Conservation (phyloP, 2,329 filamentous ascomycete genomes). For the Fusarium buharicum region DNA sequence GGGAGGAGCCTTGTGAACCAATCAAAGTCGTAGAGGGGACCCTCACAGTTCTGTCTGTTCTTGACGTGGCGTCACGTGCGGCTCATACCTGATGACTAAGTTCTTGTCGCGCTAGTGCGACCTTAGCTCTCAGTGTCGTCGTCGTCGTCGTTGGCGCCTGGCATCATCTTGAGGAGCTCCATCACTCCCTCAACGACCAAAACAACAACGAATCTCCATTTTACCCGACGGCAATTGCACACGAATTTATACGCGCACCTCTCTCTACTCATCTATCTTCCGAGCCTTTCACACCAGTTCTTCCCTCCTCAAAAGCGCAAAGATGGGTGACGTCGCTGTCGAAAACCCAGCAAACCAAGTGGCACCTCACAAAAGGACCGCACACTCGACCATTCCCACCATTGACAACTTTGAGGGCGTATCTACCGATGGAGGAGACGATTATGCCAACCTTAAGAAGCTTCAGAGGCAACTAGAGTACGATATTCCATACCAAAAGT, state of each 20-base stretch:
- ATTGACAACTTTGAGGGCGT: slow-evolving; percentile 90
- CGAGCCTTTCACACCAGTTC: neutral
- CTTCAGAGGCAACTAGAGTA: slow-evolving; percentile 96
- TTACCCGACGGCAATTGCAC: slow-evolving; percentile 21
- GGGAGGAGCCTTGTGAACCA: slow-evolving; percentile 19
- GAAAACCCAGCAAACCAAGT: slow-evolving; percentile 81
- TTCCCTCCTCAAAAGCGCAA: slow-evolving; percentile 43
- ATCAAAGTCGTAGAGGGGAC: slow-evolving; percentile 19
- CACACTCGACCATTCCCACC: slow-evolving; percentile 83
- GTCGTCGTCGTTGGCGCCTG: slow-evolving; percentile 48
- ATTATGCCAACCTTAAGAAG: slow-evolving; percentile 96
- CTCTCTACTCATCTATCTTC: neutral
- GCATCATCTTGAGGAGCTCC: slow-evolving; percentile 43
- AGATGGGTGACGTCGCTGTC: slow-evolving; percentile 88
- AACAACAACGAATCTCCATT: slow-evolving; percentile 26
- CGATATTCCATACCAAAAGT: slow-evolving; percentile 43
- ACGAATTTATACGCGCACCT: slow-evolving; percentile 5
- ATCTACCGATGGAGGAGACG: slow-evolving; percentile 82
- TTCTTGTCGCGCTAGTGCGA: slow-evolving; percentile 25
- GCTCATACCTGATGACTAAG: slow-evolving; percentile 39
- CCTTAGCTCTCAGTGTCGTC: slow-evolving; percentile 43
- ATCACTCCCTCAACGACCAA: slow-evolving; percentile 32
- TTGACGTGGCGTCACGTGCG: slow-evolving; percentile 35
- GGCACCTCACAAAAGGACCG: slow-evolving; percentile 82
- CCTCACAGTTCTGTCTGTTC: neutral